Evolutionary conservation across 2,329 filamentous ascomycete genomes (phyloP).

Genomic region (Aspergillus fischeri): DNA sequence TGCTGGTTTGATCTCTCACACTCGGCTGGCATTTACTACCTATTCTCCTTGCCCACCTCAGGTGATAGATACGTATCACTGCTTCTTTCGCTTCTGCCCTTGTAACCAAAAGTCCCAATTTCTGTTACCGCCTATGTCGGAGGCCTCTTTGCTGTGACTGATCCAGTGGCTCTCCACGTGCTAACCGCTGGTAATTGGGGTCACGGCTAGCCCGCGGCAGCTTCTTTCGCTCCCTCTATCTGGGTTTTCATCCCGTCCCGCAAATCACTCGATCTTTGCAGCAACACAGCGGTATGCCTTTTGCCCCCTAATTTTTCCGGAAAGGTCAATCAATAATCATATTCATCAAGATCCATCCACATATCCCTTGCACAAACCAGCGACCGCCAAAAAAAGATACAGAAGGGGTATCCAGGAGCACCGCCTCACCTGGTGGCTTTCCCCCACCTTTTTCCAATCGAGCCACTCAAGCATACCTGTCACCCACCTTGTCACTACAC

Average conservation of each 20-base stretch:
- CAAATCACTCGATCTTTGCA: conserved; percentile 11
- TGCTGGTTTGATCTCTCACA: not conserved
- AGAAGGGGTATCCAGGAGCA: conserved; percentile 18
- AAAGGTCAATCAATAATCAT: conserved; percentile 10
- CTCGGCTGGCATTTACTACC: conserved; percentile 1
- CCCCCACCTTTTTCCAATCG: conserved; percentile 16
- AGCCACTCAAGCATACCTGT: conserved; percentile 3
- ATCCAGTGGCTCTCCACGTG: conserved; percentile 21
- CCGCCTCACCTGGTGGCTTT: conserved; percentile 24
- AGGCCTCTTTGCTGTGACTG: conserved; percentile 5
- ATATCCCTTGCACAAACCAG: conserved; percentile 8
- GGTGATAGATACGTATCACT: not conserved
- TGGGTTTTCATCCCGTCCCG: conserved; percentile 18
- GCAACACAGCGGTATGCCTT: not conserved
- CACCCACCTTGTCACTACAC: not conserved
- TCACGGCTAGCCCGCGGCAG: conserved; percentile 16
- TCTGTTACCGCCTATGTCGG: conserved; percentile 8
- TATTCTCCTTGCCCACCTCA: not conserved
- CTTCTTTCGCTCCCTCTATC: conserved; percentile 17
- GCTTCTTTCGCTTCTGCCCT: not conserved
- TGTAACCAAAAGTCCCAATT: not conserved
- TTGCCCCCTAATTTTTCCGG: conserved; percentile 8
- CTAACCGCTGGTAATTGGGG: conserved; percentile 14
- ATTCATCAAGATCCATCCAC: conserved; percentile 1
- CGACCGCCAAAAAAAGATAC: conserved; percentile 2